Base-by-base conservation (phyloP, 768 basidiomycete species). In the Pleurotus ostreatus region DNA sequence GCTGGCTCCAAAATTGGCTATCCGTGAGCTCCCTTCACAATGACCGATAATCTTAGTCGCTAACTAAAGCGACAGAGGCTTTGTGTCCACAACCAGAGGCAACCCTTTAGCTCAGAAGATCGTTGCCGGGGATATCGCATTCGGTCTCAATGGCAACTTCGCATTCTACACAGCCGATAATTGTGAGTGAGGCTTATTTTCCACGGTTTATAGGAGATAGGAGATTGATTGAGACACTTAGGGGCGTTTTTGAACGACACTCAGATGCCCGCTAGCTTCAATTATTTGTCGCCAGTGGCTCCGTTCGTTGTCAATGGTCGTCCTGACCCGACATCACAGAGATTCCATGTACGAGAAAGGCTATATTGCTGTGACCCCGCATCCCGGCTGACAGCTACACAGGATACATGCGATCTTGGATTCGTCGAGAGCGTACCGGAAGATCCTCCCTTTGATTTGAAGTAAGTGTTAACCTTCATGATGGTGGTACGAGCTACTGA, bases 51-150 rank as follows among this genome's bases (percentile, higher is more conserved):
- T 37, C 13, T 16, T 8, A 16, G 13, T 55, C 40, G 40, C 53
- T 43, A 20, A 54, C 18, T 52, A 13, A 9, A n/a, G 38, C 26
- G 18, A 15, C 57, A 85, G 83, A 3, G 83, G 84, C 3, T 86
- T 84, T 67, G 72, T 80, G 49, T 80, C 83, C 2, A 78, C 76
- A 7, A 69, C 67, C 22, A 78, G 84, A 22, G 83, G 75, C 6
- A 84, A 80, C 59, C 69, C 77, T 4, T 74, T 86, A 4, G 84
- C 85, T 2, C 76, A 80, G 59, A 84, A 82, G 66, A 82, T 86
- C 40, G 69, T 85, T 8, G 73, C 73, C 11, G 72, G 76, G 2
- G 77, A 79, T 60, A 83, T 86, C 44, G 71, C 68, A 2, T 68
- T 76, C 34, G 74, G 77, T 0, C 60, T 78, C 5, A 68, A 75